Evolutionary conservation across 169 alveolate species (phyloP).

Genomic region (Eimeria necatrix): DNA sequence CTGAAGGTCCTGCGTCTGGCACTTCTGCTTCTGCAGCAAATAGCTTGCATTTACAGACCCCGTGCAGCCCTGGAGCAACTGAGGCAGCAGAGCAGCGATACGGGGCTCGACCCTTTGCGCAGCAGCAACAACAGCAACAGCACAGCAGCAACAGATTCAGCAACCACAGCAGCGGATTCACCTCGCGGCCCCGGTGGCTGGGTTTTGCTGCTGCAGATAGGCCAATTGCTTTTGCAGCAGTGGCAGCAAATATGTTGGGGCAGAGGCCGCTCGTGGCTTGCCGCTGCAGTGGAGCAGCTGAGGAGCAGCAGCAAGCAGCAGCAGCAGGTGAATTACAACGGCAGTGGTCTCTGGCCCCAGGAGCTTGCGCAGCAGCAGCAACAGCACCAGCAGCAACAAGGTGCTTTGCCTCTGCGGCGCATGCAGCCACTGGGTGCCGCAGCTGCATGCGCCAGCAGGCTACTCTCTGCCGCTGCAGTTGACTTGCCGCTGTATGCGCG

Average conservation of each 20-base stretch:
- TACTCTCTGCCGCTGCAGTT: conserved; percentile 69
- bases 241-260: conserved; percentile 24
- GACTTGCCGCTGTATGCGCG: conserved; percentile 77
- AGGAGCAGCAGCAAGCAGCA: conserved; percentile 1
- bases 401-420: not conserved
- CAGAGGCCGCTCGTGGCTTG: conserved; percentile 20
- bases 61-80: conserved; percentile 57
- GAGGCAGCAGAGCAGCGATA: conserved; percentile 65
- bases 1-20: conserved; percentile 69
- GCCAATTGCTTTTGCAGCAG: conserved; percentile 52
- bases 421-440: conserved; percentile 55
- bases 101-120: conserved; percentile 21
- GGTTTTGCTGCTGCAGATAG: conserved; percentile 63
- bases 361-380: conserved; percentile 44
- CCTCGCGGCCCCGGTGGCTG: conserved; percentile 67
- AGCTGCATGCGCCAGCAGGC: conserved; percentile 52
- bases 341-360: conserved; percentile 18
- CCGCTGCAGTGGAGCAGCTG: conserved; percentile 61
- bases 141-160: conserved; percentile 30
- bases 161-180: conserved; percentile 30
- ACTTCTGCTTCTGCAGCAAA: conserved; percentile 82
- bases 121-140: conserved; percentile 49
- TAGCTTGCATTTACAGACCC: conserved; percentile 39
- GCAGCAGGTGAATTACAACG: conserved; percentile 33
- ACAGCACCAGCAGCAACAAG: conserved; percentile 62